These are phyloP conservation scores for Thamnidium elegans DNA, from an alignment of 192 early-diverging fungal genomes.

Conservation along the genomic window DNA sequence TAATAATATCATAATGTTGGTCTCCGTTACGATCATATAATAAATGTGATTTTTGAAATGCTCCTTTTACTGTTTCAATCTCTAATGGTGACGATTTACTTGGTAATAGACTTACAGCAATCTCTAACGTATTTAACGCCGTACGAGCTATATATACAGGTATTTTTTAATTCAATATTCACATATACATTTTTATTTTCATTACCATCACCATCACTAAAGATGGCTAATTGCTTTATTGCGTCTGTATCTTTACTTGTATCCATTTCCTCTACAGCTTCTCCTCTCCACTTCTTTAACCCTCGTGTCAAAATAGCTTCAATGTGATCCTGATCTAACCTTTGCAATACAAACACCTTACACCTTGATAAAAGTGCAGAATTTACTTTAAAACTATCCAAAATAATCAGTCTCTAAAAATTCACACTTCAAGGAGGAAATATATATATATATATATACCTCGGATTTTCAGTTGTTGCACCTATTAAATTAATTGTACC, in stretches of 20 bases:
- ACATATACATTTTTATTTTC: not conserved
- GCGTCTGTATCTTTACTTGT: constrained; percentile 38
- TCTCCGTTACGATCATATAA: constrained; percentile 80
- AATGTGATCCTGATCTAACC: constrained; percentile 59
- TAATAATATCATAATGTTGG: constrained; percentile 90
- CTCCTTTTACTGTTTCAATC: constrained; percentile 57
- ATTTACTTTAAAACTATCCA: constrained; percentile 67
- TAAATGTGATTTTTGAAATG: constrained; percentile 79
- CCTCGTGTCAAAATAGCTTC: constrained; percentile 61
- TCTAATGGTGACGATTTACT: constrained; percentile 23
- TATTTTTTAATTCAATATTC: not conserved
- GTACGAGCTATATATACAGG: constrained; percentile 44
- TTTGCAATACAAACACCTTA: constrained; percentile 71
- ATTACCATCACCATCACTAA: constrained; percentile 79
- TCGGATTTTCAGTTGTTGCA: constrained; percentile 79
- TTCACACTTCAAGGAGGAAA: no score
- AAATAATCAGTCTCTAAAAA: not conserved
- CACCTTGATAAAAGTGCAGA: constrained; percentile 77
- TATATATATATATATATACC: not conserved
- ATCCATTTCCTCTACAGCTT: not conserved
- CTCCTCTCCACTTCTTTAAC: constrained; percentile 39
- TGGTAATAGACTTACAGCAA: constrained; percentile 39
- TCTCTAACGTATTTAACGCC: constrained; percentile 67
- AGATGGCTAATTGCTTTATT: constrained; percentile 50
- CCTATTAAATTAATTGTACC: constrained; percentile 69